Evolutionary conservation across 2,329 filamentous ascomycete genomes (phyloP).

Genomic region (Colletotrichum brevisporum): DNA sequence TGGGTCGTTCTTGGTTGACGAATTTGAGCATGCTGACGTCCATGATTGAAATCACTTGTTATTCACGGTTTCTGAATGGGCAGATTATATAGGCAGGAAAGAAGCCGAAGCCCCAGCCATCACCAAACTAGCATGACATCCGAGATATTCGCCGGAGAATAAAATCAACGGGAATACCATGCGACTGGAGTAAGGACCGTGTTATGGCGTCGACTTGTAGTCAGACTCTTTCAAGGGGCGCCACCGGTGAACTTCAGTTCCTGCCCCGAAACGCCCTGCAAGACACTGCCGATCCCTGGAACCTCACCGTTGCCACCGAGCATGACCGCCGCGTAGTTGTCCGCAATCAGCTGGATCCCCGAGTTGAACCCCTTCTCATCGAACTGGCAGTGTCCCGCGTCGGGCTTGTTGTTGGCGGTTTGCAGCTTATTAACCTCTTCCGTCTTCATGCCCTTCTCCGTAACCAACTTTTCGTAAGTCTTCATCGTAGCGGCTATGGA

Average conservation of each 20-base stretch:
- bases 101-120: too few relatives aligned
- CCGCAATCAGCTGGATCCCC: constrained; percentile 68
- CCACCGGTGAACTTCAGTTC: constrained; percentile 55
- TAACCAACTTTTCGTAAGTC: constrained; percentile 65
- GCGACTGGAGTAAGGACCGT: too few relatives aligned
- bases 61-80: too few relatives aligned
- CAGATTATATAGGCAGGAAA: too few relatives aligned
- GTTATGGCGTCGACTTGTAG: too few relatives aligned
- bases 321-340: constrained; percentile 66
- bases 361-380: constrained; percentile 66
- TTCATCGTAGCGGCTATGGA: constrained; percentile 64
- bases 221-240: background rate
- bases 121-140: too few relatives aligned
- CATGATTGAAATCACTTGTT: too few relatives aligned
- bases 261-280: constrained; percentile 63
- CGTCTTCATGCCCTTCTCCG: constrained; percentile 56
- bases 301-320: constrained; percentile 66
- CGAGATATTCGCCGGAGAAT: too few relatives aligned
- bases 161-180: too few relatives aligned
- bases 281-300: constrained; percentile 62
- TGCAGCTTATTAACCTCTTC: constrained; percentile 64
- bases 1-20: too few relatives aligned
- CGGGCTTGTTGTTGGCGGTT: constrained; percentile 69
- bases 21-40: too few relatives aligned
- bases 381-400: constrained; percentile 71